A percentile compares a stretch with the other conserved stretches of the same genome.
phyloP scores from a whole-genome alignment of 108 stramenopile genomes.

The Stephanodiscus triporus region DNA sequence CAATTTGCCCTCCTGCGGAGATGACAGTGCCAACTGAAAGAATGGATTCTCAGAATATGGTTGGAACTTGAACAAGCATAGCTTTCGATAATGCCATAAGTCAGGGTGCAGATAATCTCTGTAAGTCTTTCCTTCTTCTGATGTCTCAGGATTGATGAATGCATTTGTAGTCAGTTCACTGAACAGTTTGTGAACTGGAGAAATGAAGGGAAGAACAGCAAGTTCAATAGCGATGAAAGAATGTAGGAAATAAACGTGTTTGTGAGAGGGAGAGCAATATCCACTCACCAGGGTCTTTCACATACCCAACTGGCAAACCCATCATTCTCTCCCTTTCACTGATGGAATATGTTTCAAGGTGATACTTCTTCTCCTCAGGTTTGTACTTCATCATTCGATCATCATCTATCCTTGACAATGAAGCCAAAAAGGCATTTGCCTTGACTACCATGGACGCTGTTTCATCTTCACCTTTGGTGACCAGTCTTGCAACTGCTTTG shows the following conservation, averaged over 20 bases:
- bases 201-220: too few species aligned
- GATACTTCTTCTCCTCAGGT: conserved; percentile 7
- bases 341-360: conserved; percentile 19
- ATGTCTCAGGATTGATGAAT: conserved; percentile 31
- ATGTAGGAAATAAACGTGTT: background rate
- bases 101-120: conserved; percentile 19
- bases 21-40: conserved; percentile 33
- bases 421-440: conserved; percentile 42
- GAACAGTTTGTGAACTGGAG: conserved; percentile 11
- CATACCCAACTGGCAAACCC: conserved; percentile 36
- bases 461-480: background rate
- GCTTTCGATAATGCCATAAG: conserved; percentile 31
- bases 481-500: conserved; percentile 5
- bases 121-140: conserved; percentile 13
- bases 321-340: conserved; percentile 39
- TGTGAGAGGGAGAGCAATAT: too few species aligned
- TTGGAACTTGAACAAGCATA: conserved; percentile 25
- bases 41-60: conserved; percentile 14
- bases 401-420: conserved; percentile 27
- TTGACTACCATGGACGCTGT: conserved; percentile 2
- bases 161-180: conserved; percentile 16
- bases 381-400: conserved; percentile 16
- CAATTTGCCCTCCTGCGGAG: conserved; percentile 35
- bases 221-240: too few species aligned
- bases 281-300: conserved; percentile 3